Base-by-base conservation (phyloP, 2,329 filamentous ascomycete genomes). In the Colletotrichum euphorbiae region DNA sequence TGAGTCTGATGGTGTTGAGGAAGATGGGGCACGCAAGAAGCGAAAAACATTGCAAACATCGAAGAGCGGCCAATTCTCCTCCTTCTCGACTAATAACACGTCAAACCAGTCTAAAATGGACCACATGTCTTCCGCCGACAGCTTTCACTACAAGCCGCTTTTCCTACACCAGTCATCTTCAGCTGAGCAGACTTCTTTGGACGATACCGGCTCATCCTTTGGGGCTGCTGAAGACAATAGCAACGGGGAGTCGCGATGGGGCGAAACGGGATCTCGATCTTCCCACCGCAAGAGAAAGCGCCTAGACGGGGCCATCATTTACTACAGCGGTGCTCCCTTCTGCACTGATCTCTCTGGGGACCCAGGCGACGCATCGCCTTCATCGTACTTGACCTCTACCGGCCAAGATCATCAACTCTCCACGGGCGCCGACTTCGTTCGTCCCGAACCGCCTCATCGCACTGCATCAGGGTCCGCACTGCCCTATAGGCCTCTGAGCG, bases 261-360 rank as follows among this genome's bases (percentile, higher is more conserved):
- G 77, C 13, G 77, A 80, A 38, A 84, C 82, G 69, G 81, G 81
- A 73, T 87, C 81, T 71, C 86, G 75, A 71, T 82, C 75, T 52
- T 84, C 78, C 64, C 80, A 74, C 77, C 83, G 80, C 70, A 84
- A 80, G 71, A 87, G 85, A 76, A 85, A 85, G 28, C 85, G 83
- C 0, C 84, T 89, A 12, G 89, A 92, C 67, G 93, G 93, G 8
- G 89, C 91, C 1, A 91, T 97, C 71, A 93, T 95, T 17, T 97
- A 94, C 75, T 97, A 95, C 76, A 93, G 87, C 69, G 92, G 91
- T 28, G 91, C 91, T 1, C 88, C 87, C 0, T 97, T 96, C 76
- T 96, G 90, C 76, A 94, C 90, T 1, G 93, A 97, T 76, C 79
- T 96, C 3, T 92, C 90, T 15, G 90, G 90, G 2, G 91, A 94